Base-by-base conservation (phyloP, 2,329 filamentous ascomycete species). In the Aspergillus sp. region DNA sequence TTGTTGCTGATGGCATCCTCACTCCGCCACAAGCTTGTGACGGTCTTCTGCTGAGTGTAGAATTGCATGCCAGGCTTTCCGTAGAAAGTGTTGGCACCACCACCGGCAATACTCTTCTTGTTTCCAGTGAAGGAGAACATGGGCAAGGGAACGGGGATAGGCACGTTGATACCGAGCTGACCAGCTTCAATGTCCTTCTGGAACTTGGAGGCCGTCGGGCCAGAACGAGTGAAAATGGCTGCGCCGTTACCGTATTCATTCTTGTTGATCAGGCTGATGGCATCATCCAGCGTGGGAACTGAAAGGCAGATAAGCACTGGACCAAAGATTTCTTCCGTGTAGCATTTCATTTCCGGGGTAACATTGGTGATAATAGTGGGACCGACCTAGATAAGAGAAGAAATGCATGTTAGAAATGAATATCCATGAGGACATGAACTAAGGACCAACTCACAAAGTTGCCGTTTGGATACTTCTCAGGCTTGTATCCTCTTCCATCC, bases 41-140 rank as follows among this genome's bases (percentile, higher is more conserved):
- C 93, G 3, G 93, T 98, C 86, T 98, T 97, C 63, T 87, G 80
- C 73, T 97, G 93, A 3, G 93, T 98, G 70, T 95, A 97, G 66
- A 98, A 98, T 64, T 87, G 84, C 64, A 98, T 71, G 26, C 91
- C 93, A 1, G 90, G 88, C 69, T 88, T 86, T 54, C 93, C 93
- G 70, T 98, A 98, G 67, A 98, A 97, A 11, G 90, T 95, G 72
- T 81, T 95, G 32, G 88, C 86, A 48, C 93, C 91, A 41, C 90
- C 90, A 43, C 91, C 93, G 1, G 93, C 93, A 45, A 97, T 77
- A 60, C 83, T 89, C 78, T 86, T 90, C 83, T 98, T 91, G 74
- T 84, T 84, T 12, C 81, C 81, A 2, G 81, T 83, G 66, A 82
- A 82, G 47, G 71, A 76, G 68, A 82, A 82, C 77, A 81, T 81